Evolutionary conservation across 1,284 basidiomycete species (phyloP).

Genomic region (Microstroma glucosiphilum): DNA sequence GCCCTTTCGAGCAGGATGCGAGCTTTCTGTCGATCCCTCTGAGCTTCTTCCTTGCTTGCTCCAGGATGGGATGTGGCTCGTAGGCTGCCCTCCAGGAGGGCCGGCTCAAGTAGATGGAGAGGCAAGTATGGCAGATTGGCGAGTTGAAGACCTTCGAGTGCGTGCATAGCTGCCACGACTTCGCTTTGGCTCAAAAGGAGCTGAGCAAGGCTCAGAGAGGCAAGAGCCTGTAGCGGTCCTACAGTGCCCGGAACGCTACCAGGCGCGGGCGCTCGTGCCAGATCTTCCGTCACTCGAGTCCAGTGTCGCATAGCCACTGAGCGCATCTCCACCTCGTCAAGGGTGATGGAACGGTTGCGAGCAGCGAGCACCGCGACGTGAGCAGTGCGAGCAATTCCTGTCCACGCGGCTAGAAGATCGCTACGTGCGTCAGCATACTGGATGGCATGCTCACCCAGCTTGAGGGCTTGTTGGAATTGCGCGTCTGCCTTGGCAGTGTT

Average conservation of each 20-base stretch:
- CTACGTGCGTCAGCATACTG: constrained; percentile 45
- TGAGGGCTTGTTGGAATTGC: constrained; percentile 38
- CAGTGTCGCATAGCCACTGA: constrained; percentile 41
- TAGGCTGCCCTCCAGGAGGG: constrained; percentile 37
- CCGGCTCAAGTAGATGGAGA: constrained; percentile 33
- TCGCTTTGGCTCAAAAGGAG: constrained; percentile 39
- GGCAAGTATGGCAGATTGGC: constrained; percentile 9
- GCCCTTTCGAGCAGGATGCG: constrained; percentile 41
- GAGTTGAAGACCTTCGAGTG: constrained; percentile 34
- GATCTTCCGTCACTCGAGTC: constrained; percentile 32
- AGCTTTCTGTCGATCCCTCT: constrained; percentile 30
- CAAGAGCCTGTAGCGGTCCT: constrained; percentile 33
- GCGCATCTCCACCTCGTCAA: constrained; percentile 17
- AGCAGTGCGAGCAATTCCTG: constrained; percentile 40
- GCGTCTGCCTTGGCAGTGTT: constrained; percentile 22
- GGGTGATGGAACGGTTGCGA: background rate
- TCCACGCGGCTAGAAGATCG: constrained; percentile 36
- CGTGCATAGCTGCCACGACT: constrained; percentile 35
- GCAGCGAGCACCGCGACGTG: constrained; percentile 24
- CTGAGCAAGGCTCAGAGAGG: constrained; percentile 45
- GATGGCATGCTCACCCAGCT: constrained; percentile 47
- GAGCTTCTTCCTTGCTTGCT: constrained; percentile 27
- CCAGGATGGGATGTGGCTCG: constrained; percentile 36
- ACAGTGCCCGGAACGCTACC: constrained; percentile 8
- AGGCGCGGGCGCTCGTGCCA: constrained; percentile 20